Evolutionary conservation across 1,284 basidiomycete genomes (phyloP).

Genomic region (Earliella scabrosa): DNA sequence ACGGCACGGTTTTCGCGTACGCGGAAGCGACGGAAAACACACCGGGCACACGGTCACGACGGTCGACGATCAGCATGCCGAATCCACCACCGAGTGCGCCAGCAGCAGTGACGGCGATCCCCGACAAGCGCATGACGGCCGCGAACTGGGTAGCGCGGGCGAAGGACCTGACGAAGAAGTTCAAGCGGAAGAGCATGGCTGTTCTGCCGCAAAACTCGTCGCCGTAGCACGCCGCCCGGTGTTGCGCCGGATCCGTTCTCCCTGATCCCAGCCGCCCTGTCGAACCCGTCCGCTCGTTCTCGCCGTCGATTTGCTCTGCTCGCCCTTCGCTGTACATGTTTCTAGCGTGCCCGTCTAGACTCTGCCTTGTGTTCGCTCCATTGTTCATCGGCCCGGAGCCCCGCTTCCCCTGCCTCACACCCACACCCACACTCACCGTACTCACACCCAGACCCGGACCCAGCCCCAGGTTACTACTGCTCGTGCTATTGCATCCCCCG

Average conservation of each 20-base stretch:
- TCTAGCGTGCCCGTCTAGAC: background rate
- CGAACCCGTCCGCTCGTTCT: background rate
- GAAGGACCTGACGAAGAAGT: constrained; percentile 52
- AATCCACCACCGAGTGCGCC: constrained; percentile 2
- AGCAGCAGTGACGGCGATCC: constrained; percentile 19
- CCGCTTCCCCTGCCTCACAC: background rate
- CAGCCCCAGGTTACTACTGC: background rate
- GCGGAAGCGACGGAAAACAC: constrained; percentile 35
- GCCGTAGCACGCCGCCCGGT: background rate
- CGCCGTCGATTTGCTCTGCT: background rate
- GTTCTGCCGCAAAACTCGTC: constrained; percentile 7
- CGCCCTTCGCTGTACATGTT: background rate
- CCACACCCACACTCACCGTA: background rate
- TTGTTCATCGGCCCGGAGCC: background rate
- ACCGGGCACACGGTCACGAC: constrained; percentile 29
- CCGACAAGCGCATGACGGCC: constrained; percentile 27
- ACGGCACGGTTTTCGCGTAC: constrained; percentile 40
- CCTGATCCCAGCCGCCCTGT: background rate
- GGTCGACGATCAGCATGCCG: constrained; percentile 44
- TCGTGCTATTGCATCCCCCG: background rate
- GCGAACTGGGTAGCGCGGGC: constrained; percentile 49
- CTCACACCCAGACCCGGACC: background rate
- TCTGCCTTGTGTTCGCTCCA: background rate
- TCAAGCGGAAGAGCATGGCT: constrained; percentile 49
- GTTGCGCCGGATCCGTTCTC: background rate